Evolutionary conservation across 139 green algal genomes (phyloP), one percentile per base, ranked within the genome.

Genomic region (Chlorella sp.): DNA sequence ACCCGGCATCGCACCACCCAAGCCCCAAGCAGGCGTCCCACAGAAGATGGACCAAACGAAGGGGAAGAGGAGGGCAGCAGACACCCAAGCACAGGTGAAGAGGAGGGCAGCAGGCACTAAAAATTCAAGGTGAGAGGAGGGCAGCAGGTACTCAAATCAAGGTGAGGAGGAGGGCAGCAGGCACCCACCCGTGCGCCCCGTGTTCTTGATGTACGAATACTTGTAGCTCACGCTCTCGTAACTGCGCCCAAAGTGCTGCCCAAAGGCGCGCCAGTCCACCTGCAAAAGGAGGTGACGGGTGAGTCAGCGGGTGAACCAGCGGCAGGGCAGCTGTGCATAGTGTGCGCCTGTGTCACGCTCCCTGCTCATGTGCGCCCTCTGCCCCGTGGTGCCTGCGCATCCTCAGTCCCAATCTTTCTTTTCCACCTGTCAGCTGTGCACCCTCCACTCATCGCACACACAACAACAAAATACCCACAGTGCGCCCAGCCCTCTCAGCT

Each of bases 181-280:
- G 24, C 40, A 60, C 79, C n/a, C 75, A 85, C 86, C 86, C 3
- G 87, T 91, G 57, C 84, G 64, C 53, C 81, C 81, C 37, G 91
- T 92, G 90, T 93, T 93, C 61, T 92, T 93, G 36, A 92, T 83
- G 57, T 93, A 93, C 16, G 48, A 85, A 75, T 89, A 90, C 79
- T 93, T 93, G 88, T 93, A 93, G 57, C 39, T 66, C 61, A 93
- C 91, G 42, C 34, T 85, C 83, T 93, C 91, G 85, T 93, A 93
- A 21, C 75, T 88, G 77, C 91, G 88, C 28, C 85, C 85, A 88
- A 93, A 93, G 80, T 92, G 89, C 77, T 91, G 77, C 84, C 91
- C 91, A 76, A 93, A 87, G 30, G 81, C 68, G 24, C 91, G 87
- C 91, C 91, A 93, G 71, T 93, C 91, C 21, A 86, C 79, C 87